These are phyloP conservation scores for Schoenoplectus tabernaemontani DNA, from an alignment of 202 grass and related monocot genomes.

Conservation along the genomic window DNA sequence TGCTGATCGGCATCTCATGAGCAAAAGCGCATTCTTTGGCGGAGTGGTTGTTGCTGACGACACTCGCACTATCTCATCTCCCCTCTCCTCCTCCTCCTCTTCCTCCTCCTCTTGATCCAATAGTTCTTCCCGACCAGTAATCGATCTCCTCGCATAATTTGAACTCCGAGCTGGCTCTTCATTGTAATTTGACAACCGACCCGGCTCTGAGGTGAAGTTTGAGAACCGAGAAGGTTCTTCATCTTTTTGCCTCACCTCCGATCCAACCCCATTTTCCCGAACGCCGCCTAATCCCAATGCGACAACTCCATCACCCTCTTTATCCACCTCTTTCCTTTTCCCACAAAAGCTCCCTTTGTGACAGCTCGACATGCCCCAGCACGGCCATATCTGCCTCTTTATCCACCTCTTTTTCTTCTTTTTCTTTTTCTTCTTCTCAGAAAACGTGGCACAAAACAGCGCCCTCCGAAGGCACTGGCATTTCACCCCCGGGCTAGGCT, in stretches of 20 bases:
- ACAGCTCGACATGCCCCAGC: background rate
- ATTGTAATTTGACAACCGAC: conserved; percentile 17
- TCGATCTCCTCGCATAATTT: background rate
- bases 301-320: background rate
- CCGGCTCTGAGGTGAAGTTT: background rate
- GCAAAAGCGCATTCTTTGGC: conserved; percentile 85
- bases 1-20: conserved; percentile 93
- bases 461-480: conserved; percentile 55
- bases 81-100: conserved; percentile 5
- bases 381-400: conserved; percentile 21
- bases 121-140: background rate
- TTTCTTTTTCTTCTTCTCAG: conserved; percentile 27
- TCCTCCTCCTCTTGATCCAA: conserved; percentile 1
- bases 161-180: conserved; percentile 12
- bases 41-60: conserved; percentile 51
- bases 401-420: conserved; percentile 17
- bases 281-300: background rate
- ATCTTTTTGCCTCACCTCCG: conserved; percentile 1
- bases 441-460: conserved; percentile 43
- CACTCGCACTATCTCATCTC: conserved; percentile 24
- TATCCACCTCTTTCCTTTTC: background rate
- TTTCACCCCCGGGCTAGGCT: conserved; percentile 27
- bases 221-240: background rate
- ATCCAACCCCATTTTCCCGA: background rate
- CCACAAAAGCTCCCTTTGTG: background rate